These are phyloP conservation scores for Phytophthora lateralis DNA, from an alignment of 352 stramenopile genomes.

Conservation along the genomic window DNA sequence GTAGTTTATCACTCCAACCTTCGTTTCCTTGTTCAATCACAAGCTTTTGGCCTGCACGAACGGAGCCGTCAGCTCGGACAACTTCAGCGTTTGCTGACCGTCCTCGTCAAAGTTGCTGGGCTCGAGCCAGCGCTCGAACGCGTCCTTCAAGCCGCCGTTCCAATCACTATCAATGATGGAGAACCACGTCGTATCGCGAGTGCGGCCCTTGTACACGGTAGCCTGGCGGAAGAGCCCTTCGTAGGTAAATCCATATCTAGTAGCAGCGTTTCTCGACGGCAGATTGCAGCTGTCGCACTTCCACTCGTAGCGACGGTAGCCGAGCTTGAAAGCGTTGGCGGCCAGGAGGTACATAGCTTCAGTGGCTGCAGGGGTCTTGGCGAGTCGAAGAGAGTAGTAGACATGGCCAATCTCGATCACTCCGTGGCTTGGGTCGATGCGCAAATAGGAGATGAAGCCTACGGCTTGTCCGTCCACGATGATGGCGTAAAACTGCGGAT, in stretches of 20 bases:
- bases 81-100: constrained; percentile 16
- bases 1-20: no score
- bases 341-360: constrained; percentile 21
- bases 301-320: constrained; percentile 25
- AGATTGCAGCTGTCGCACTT: constrained; percentile 25
- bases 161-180: constrained; percentile 25
- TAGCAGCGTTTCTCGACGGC: constrained; percentile 10
- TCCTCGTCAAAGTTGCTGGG: constrained; percentile 24
- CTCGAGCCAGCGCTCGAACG: constrained; percentile 20
- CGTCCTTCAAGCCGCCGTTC: constrained; percentile 13
- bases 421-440: constrained; percentile 15
- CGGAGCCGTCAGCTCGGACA: constrained; percentile 24
- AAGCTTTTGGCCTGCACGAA: constrained; percentile 16
- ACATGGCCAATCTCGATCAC: constrained; percentile 28
- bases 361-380: constrained; percentile 18
- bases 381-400: constrained; percentile 14
- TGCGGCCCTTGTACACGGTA: constrained; percentile 17
- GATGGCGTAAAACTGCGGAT: constrained; percentile 28
- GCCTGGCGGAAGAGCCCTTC: constrained; percentile 24
- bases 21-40: no score
- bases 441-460: constrained; percentile 13
- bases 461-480: constrained; percentile 17
- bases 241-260: constrained; percentile 21
- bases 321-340: constrained; percentile 19
- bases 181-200: constrained; percentile 28